phyloP scores from a whole-genome alignment of 768 basidiomycete genomes.

The Rhizopogon roseolus region DNA sequence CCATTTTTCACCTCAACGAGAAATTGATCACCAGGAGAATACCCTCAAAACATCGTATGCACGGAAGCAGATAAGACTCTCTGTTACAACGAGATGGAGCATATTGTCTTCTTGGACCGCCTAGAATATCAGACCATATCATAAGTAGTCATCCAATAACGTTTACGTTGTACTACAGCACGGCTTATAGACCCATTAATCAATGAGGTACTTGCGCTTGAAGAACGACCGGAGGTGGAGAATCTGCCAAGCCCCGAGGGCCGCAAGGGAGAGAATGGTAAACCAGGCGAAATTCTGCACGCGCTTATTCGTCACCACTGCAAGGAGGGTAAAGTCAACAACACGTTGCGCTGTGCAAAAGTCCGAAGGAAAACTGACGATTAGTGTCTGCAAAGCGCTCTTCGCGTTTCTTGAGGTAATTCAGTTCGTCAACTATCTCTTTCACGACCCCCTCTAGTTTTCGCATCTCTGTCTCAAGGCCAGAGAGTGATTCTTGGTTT shows the following conservation, averaged over 20 bases:
- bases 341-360: background rate
- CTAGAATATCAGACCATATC: background rate
- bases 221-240: slow-evolving; percentile 93
- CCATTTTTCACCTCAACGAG: background rate
- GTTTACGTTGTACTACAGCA: background rate
- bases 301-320: slow-evolving; percentile 88
- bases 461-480: slow-evolving; percentile 96
- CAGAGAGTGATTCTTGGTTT: slow-evolving; percentile 94
- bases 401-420: slow-evolving; percentile 88
- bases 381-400: slow-evolving; percentile 86
- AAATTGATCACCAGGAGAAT: background rate
- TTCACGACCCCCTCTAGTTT: slow-evolving; percentile 94
- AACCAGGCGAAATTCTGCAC: slow-evolving; percentile 94
- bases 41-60: background rate
- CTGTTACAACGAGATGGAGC: background rate
- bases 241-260: slow-evolving; percentile 91
- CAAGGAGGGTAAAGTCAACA: slow-evolving; percentile 1
- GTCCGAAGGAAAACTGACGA: slow-evolving; percentile 44
- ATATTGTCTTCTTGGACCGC: background rate
- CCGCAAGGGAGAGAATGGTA: slow-evolving; percentile 71
- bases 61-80: background rate
- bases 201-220: slow-evolving; percentile 93
- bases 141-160: background rate
- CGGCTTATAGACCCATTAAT: slow-evolving; percentile 32
- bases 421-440: slow-evolving; percentile 91